Percentiles rank a stretch among this genome's conserved stretches.
phyloP scores from a whole-genome alignment of 768 basidiomycete species.

The Agaricus sinodeliciosus region DNA sequence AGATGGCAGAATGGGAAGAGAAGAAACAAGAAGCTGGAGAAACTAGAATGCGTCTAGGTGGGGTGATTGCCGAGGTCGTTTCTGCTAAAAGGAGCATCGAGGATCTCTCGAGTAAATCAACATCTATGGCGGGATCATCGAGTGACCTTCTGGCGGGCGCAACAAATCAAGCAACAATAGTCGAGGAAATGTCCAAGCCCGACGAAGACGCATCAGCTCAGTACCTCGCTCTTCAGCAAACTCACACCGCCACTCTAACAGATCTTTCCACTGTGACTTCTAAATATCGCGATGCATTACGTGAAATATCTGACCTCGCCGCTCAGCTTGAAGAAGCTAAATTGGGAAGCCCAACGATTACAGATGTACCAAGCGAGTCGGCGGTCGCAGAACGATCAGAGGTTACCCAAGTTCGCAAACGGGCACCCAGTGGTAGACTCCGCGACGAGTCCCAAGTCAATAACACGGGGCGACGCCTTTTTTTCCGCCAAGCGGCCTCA shows the following conservation, averaged over 20 bases:
- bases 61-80: constrained; percentile 64
- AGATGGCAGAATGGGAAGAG: constrained; percentile 73
- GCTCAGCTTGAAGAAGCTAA: constrained; percentile 87
- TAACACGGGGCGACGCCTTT: constrained; percentile 57
- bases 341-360: constrained; percentile 44
- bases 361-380: constrained; percentile 29
- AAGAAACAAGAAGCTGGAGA: constrained; percentile 63
- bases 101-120: constrained; percentile 25
- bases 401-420: constrained; percentile 38
- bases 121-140: constrained; percentile 17
- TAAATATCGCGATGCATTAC: constrained; percentile 86
- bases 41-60: constrained; percentile 58
- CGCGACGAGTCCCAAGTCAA: constrained; percentile 50
- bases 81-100: constrained; percentile 65
- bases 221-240: constrained; percentile 70
- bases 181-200: constrained; percentile 14
- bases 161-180: constrained; percentile 7
- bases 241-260: constrained; percentile 70
- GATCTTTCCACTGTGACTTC: constrained; percentile 72
- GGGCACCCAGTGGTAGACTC: constrained; percentile 42
- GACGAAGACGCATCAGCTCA: constrained; percentile 50
- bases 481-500: constrained; percentile 86
- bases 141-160: constrained; percentile 19
- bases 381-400: constrained; percentile 38
- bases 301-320: constrained; percentile 89